Conservation (phyloP, 345 rosid species). For the Gossypium australe region DNA sequence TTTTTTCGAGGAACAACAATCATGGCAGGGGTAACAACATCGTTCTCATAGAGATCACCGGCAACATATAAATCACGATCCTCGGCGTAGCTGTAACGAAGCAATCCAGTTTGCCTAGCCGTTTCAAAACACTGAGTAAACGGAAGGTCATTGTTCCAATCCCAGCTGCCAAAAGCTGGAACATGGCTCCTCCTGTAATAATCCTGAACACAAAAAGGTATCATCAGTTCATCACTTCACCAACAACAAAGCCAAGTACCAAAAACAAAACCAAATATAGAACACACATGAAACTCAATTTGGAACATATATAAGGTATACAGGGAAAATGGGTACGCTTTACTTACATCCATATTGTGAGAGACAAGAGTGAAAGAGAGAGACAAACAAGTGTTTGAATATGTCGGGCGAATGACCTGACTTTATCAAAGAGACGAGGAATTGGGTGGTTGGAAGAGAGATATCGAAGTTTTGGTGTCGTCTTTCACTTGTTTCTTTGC, state of each 20-base stretch:
- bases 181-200: constrained; percentile 58
- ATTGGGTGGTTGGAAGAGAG: too few relatives aligned
- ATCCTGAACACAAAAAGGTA: constrained; percentile 19
- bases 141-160: constrained; percentile 77
- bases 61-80: constrained; percentile 88
- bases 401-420: neutral
- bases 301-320: neutral
- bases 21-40: constrained; percentile 79
- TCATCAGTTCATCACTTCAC: neutral
- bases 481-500: neutral
- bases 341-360: constrained; percentile 5
- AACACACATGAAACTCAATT: neutral
- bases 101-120: constrained; percentile 57
- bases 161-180: constrained; percentile 99
- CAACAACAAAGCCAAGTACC: neutral
- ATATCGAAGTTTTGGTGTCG: neutral
- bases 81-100: constrained; percentile 63
- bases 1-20: constrained; percentile 84
- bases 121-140: constrained; percentile 92
- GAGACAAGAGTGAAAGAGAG: neutral
- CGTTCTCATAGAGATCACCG: constrained; percentile 78
- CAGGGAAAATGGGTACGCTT: neutral
- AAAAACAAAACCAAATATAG: neutral
- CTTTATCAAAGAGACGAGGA: neutral
- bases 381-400: neutral